Evolutionary conservation across 2,329 filamentous ascomycete species (phyloP).

Genomic region (Fusarium sp.): DNA sequence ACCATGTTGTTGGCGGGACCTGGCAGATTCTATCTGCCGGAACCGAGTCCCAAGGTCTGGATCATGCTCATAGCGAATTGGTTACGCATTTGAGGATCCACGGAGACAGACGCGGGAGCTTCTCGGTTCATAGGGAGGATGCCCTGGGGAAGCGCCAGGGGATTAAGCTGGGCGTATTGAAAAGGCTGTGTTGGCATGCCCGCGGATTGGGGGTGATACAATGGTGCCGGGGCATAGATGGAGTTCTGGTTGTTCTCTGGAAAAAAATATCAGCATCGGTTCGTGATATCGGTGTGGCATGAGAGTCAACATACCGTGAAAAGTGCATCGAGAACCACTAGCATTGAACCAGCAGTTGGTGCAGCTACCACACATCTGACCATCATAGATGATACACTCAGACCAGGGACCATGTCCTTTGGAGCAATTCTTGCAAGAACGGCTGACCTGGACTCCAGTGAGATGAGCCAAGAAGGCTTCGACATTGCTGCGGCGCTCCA

Average conservation of each 20-base stretch:
- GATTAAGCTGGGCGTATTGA: neutral
- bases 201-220: neutral
- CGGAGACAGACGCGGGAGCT: neutral
- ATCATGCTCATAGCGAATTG: slow-evolving; percentile 34
- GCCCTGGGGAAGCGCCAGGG: neutral
- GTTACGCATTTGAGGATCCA: slow-evolving; percentile 15
- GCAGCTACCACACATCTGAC: slow-evolving; percentile 69
- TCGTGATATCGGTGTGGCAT: neutral
- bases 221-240: slow-evolving; percentile 6
- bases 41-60: slow-evolving; percentile 39
- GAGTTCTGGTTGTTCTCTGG: slow-evolving; percentile 37
- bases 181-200: slow-evolving; percentile 7
- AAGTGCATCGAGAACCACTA: slow-evolving; percentile 67
- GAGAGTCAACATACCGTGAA: slow-evolving; percentile 61
- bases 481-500: slow-evolving; percentile 67
- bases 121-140: neutral
- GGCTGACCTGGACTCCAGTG: slow-evolving; percentile 57
- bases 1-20: slow-evolving; percentile 38
- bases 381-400: slow-evolving; percentile 66
- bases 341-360: slow-evolving; percentile 73
- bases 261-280: neutral
- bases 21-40: slow-evolving; percentile 49
- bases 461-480: slow-evolving; percentile 68
- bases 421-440: slow-evolving; percentile 68
- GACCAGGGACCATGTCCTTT: slow-evolving; percentile 69